These are phyloP conservation scores for Lasiodiplodia citricola DNA, from an alignment of 2,329 filamentous ascomycete genomes.

Conservation along the genomic window DNA sequence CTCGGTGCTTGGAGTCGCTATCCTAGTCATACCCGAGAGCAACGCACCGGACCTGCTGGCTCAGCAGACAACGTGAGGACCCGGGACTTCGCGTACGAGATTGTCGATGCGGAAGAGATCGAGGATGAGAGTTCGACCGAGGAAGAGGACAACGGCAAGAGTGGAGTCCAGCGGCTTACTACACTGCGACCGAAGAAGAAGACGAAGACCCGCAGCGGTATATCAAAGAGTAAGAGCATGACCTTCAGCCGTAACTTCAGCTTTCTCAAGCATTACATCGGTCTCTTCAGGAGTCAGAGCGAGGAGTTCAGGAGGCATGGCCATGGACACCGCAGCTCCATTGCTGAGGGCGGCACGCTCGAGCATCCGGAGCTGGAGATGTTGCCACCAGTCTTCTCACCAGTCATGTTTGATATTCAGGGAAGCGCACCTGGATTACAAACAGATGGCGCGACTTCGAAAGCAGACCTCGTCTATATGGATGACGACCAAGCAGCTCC, in stretches of 20 bases:
- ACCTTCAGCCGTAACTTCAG: constrained; percentile 47
- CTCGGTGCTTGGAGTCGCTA: constrained; percentile 53
- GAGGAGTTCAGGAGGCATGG: constrained; percentile 46
- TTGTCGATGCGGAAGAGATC: constrained; percentile 34
- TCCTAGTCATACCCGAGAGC: constrained; percentile 51
- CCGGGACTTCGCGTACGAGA: constrained; percentile 50
- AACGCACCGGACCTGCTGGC: constrained; percentile 48
- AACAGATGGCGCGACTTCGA: neutral
- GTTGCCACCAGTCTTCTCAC: constrained; percentile 42
- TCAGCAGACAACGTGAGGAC: constrained; percentile 45
- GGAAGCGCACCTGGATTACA: neutral
- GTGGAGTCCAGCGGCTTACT: constrained; percentile 4
- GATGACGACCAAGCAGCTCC: neutral
- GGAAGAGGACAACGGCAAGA: constrained; percentile 33
- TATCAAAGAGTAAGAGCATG: constrained; percentile 45
- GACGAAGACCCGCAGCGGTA: constrained; percentile 26
- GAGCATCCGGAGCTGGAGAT: constrained; percentile 55
- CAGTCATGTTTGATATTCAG: neutral
- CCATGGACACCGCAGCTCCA: constrained; percentile 51
- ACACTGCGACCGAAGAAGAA: constrained; percentile 14
- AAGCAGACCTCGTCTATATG: neutral
- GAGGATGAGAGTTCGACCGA: constrained; percentile 32
- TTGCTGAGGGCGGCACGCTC: constrained; percentile 49
- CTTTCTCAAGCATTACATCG: constrained; percentile 52
- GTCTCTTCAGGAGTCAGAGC: constrained; percentile 49